Conservation (phyloP, 768 basidiomycete species). For the Bullera alba region DNA sequence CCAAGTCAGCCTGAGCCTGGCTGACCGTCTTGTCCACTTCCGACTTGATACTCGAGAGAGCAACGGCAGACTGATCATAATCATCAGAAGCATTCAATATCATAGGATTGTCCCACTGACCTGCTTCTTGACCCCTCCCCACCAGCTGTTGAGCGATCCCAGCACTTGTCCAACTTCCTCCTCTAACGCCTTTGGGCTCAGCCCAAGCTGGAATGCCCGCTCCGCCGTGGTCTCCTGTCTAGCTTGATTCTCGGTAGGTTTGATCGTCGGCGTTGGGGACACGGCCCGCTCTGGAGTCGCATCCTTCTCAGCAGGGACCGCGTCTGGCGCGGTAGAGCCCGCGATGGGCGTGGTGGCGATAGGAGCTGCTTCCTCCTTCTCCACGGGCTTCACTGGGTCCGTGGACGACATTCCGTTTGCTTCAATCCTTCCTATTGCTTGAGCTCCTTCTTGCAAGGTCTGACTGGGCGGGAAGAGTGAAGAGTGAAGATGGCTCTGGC, state of each 20-base stretch:
- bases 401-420: no score
- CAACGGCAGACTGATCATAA: conserved; percentile 26
- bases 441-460: no score
- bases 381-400: no score
- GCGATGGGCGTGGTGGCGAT: no score
- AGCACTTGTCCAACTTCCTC: conserved; percentile 85
- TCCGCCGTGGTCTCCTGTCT: conserved; percentile 7
- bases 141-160: conserved; percentile 61
- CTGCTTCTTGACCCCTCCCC: conserved; percentile 88
- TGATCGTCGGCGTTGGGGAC: neutral
- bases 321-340: no score
- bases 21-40: conserved; percentile 41
- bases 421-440: no score
- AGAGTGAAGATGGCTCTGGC: no score
- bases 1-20: conserved; percentile 43
- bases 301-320: no score
- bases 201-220: conserved; percentile 19
- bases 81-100: conserved; percentile 2
- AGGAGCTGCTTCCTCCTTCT: no score
- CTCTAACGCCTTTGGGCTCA: conserved; percentile 51
- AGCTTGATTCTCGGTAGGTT: neutral
- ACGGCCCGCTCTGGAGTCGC: no score
- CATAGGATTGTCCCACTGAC: conserved; percentile 47
- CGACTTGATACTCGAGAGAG: conserved; percentile 32
- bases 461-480: no score